Evolutionary conservation across 2,329 filamentous ascomycete genomes (phyloP).

Genomic region (Trichophyton schoenleinii): DNA sequence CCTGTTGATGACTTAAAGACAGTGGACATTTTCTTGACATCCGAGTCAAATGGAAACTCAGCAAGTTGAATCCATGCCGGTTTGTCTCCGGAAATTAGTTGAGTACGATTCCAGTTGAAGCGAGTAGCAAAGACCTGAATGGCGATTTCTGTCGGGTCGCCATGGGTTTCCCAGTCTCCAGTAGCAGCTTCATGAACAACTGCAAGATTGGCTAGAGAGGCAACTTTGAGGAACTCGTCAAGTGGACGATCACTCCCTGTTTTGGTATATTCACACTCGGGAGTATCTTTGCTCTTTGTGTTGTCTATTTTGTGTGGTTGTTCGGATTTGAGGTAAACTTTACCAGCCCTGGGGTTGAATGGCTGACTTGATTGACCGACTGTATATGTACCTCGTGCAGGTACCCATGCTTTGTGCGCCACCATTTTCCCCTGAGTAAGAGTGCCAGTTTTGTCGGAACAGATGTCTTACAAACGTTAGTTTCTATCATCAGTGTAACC

Average conservation of each 20-base stretch:
- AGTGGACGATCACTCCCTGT: slow-evolving; percentile 38
- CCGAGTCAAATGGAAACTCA: slow-evolving; percentile 62
- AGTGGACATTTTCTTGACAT: slow-evolving; percentile 64
- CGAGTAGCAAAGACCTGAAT: slow-evolving; percentile 61
- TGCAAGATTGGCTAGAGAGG: slow-evolving; percentile 53
- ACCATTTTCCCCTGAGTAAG: slow-evolving; percentile 53
- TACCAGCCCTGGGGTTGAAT: slow-evolving; percentile 43
- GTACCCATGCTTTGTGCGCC: slow-evolving; percentile 47
- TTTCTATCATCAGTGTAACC: neutral
- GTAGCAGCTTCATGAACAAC: slow-evolving; percentile 41
- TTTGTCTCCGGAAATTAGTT: slow-evolving; percentile 38
- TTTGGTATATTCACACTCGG: slow-evolving; percentile 21
- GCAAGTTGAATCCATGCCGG: slow-evolving; percentile 46
- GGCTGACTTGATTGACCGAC: slow-evolving; percentile 44
- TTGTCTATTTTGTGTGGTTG: slow-evolving; percentile 20
- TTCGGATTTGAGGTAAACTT: slow-evolving; percentile 30
- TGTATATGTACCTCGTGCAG: slow-evolving; percentile 44
- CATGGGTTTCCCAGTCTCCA: slow-evolving; percentile 48
- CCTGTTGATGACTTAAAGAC: slow-evolving; percentile 38
- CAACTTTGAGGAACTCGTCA: slow-evolving; percentile 47
- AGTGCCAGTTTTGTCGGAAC: slow-evolving; percentile 48
- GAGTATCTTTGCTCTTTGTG: slow-evolving; percentile 16
- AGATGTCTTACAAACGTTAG: slow-evolving; percentile 32
- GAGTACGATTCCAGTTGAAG: slow-evolving; percentile 49
- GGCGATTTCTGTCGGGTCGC: slow-evolving; percentile 59